Conservation (phyloP, 2,329 filamentous ascomycete species). For the Blastomyces emzantsi region DNA sequence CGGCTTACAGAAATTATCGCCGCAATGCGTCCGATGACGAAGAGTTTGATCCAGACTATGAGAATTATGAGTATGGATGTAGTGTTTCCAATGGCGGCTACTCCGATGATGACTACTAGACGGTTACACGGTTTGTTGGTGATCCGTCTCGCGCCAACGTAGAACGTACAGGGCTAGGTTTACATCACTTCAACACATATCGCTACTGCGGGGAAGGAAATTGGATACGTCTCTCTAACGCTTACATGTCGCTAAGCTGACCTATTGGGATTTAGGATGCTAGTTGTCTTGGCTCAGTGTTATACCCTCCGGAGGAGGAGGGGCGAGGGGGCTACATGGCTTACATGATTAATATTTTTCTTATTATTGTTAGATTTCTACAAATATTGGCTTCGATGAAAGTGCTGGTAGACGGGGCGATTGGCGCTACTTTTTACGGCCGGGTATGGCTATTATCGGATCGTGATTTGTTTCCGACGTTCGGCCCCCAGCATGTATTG, state of each 20-base stretch:
- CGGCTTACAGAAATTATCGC: constrained; percentile 35
- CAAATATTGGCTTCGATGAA: background rate
- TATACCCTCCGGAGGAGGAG: background rate
- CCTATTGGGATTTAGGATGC: background rate
- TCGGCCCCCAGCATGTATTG: background rate
- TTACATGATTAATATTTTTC: background rate
- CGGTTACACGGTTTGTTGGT: background rate
- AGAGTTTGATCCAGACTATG: constrained; percentile 34
- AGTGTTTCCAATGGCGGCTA: constrained; percentile 17
- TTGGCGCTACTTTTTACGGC: background rate
- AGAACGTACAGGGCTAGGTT: background rate
- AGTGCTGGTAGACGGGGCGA: background rate
- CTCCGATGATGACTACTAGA: constrained; percentile 22
- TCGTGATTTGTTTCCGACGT: background rate
- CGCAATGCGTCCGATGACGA: constrained; percentile 38
- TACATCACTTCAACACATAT: background rate
- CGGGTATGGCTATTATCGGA: background rate
- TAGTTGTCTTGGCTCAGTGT: background rate
- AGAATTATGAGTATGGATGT: constrained; percentile 21
- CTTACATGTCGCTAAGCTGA: background rate
- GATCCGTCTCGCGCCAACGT: background rate
- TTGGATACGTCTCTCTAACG: background rate
- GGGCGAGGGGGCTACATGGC: background rate
- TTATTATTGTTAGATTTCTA: background rate
- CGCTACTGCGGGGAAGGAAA: background rate